phyloP scores from a whole-genome alignment of 768 basidiomycete species.

The Lentinula sp. region DNA sequence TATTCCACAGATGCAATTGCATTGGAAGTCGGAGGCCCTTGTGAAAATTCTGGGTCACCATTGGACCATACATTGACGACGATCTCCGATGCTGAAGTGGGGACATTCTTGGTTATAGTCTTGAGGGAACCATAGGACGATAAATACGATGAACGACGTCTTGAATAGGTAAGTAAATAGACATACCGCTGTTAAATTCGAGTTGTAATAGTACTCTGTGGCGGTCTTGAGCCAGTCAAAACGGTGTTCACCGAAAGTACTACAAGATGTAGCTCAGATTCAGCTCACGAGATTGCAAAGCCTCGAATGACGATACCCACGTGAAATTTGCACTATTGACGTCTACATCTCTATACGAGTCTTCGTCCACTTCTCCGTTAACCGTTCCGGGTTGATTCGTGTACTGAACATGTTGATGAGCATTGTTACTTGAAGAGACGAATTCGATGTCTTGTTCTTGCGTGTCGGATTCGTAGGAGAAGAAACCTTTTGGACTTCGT shows the following conservation, averaged over 20 bases:
- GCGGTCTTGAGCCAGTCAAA: constrained; percentile 10
- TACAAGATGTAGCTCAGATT: too few species aligned
- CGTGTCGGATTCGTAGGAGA: constrained; percentile 9
- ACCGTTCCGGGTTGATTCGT: constrained; percentile 12
- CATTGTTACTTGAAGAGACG: constrained; percentile 8
- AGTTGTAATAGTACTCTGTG: constrained; percentile 11
- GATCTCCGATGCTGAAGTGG: constrained; percentile 7
- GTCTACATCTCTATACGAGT: constrained; percentile 9
- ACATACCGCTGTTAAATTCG: constrained; percentile 3
- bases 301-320: neutral
- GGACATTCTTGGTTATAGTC: constrained; percentile 10
- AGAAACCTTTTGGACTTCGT: constrained; percentile 8
- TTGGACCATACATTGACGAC: constrained; percentile 12
- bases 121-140: neutral
- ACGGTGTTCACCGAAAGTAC: constrained; percentile 13
- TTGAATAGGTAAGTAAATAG: neutral
- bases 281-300: neutral
- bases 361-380: constrained; percentile 2
- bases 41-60: constrained; percentile 9
- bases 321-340: constrained; percentile 13
- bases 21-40: constrained; percentile 12
- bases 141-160: neutral
- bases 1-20: constrained; percentile 12
- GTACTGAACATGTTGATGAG: constrained; percentile 11
- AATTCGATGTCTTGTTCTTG: constrained; percentile 16